phyloP scores from a whole-genome alignment of 129 eudicot species.

The Kitagawia praeruptora region DNA sequence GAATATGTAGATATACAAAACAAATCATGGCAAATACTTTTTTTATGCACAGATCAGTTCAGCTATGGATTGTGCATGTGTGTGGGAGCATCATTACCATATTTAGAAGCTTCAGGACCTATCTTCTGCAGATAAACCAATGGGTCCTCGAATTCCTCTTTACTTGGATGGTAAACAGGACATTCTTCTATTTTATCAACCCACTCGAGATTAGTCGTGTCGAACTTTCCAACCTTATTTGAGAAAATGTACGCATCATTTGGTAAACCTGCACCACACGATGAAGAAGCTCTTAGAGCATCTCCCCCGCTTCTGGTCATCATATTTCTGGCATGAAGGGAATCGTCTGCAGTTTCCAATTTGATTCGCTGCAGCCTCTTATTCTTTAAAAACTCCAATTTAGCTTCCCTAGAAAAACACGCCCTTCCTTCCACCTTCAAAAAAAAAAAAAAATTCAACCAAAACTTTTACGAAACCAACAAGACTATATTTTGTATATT shows the following conservation, averaged over 20 bases:
- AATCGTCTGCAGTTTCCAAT: conserved; percentile 26
- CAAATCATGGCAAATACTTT: not conserved
- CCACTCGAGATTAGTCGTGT: conserved; percentile 50
- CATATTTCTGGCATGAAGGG: conserved; percentile 25
- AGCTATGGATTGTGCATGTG: not conserved
- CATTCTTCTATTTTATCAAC: conserved; percentile 65
- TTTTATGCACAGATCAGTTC: not conserved
- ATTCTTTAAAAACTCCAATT: conserved; percentile 59
- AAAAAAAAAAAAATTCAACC: not conserved
- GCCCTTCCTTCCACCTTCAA: conserved; percentile 90
- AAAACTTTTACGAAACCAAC: not conserved
- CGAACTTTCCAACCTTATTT: conserved; percentile 47
- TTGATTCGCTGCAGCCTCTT: conserved; percentile 80
- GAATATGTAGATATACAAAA: not conserved
- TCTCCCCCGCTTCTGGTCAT: conserved; percentile 79
- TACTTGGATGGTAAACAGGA: conserved; percentile 74
- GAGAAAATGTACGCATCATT: conserved; percentile 9
- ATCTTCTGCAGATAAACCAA: conserved; percentile 76
- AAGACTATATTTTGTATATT: not conserved
- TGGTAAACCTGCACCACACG: conserved; percentile 46
- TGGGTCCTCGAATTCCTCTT: conserved; percentile 89
- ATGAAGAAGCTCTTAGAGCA: conserved; percentile 53
- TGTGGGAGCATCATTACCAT: conserved; percentile 36
- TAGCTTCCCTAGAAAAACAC: conserved; percentile 77
- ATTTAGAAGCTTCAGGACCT: conserved; percentile 90